Evolutionary conservation across 2,329 filamentous ascomycete species (phyloP).

Genomic region (Calcarisporium arbuscula): DNA sequence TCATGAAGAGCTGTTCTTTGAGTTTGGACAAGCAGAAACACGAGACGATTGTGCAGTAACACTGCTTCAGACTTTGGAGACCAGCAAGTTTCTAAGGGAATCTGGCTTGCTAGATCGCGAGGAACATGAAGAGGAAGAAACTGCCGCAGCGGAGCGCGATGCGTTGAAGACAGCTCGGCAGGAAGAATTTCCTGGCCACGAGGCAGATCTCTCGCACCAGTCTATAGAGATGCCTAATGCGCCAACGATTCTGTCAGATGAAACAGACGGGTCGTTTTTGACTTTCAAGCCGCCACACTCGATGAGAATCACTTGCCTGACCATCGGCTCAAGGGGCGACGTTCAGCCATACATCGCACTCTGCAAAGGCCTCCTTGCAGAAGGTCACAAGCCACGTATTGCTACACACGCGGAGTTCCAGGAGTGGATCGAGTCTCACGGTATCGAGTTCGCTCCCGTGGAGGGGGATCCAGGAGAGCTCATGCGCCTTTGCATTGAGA

Average conservation of each 20-base stretch:
- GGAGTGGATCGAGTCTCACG: slow-evolving; percentile 83
- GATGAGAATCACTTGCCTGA: slow-evolving; percentile 83
- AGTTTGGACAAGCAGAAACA: slow-evolving; percentile 70
- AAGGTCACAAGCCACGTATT: slow-evolving; percentile 81
- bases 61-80: slow-evolving; percentile 69
- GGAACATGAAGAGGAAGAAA: slow-evolving; percentile 64
- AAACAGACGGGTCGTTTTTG: slow-evolving; percentile 78
- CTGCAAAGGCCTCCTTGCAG: slow-evolving; percentile 81
- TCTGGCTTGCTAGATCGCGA: slow-evolving; percentile 61
- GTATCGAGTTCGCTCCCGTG: slow-evolving; percentile 84
- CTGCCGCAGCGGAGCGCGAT: slow-evolving; percentile 73
- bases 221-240: slow-evolving; percentile 45
- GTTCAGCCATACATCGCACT: slow-evolving; percentile 97
- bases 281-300: slow-evolving; percentile 82
- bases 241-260: slow-evolving; percentile 81
- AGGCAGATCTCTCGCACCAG: slow-evolving; percentile 42
- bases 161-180: slow-evolving; percentile 69
- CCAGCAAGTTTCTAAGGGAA: slow-evolving; percentile 62
- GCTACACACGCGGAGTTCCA: slow-evolving; percentile 90
- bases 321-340: slow-evolving; percentile 91
- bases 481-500: slow-evolving; percentile 93
- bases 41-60: slow-evolving; percentile 87
- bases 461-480: slow-evolving; percentile 89
- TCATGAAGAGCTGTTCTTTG: slow-evolving; percentile 94
- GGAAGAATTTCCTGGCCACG: slow-evolving; percentile 44